Evolutionary conservation across 345 rosid genomes (phyloP), one percentile per base, ranked within the genome.

Genomic region (Hirschfeldia incana): DNA sequence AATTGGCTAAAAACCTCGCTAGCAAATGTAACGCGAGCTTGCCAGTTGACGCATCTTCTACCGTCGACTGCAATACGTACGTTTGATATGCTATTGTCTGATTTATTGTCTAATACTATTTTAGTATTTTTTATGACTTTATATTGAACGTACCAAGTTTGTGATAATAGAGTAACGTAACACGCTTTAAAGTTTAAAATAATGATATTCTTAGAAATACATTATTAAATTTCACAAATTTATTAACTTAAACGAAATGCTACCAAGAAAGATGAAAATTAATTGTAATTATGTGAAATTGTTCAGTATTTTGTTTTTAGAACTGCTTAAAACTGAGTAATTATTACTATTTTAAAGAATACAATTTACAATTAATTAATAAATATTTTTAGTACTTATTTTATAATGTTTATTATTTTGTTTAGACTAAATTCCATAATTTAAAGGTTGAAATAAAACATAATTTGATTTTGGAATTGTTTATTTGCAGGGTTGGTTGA

Each of bases 61-160:
- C 79, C 55, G 81, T 86, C 12, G 97, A 92, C 73, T 92, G 97
- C 59, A 88, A 85, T 69, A 89, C 85, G 92, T 90, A 69, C 17
- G 78, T 83, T 68, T 67, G 15, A 72, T 55, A 78, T 37, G 4
- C 32, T 61, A 32, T 49, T 33, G 1, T 13, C 80, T 62, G 1
- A 3, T 55, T 60, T 39, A 15, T 58, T 76, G 13, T 16, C 44
- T 67, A 65, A 7, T 13, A 7, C 7, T 75, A 28, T 36, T 34
- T 65, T 13, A 7, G 3, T 75, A 28, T 36, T 34, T 65, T 26
- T 11, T 21, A 34, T 26, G 10, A 16, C n/a, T 33, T 64, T 17
- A 10, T 61, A 37, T 16, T 16, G 58, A 53, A 16, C 10, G 27
- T 53, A 16, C 27, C 7, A 53, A 16, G 27, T 10, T 53, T 53